These are phyloP conservation scores for Aspergillus fumigatiaffinis DNA, from an alignment of 2,329 filamentous ascomycete genomes.

Conservation along the genomic window DNA sequence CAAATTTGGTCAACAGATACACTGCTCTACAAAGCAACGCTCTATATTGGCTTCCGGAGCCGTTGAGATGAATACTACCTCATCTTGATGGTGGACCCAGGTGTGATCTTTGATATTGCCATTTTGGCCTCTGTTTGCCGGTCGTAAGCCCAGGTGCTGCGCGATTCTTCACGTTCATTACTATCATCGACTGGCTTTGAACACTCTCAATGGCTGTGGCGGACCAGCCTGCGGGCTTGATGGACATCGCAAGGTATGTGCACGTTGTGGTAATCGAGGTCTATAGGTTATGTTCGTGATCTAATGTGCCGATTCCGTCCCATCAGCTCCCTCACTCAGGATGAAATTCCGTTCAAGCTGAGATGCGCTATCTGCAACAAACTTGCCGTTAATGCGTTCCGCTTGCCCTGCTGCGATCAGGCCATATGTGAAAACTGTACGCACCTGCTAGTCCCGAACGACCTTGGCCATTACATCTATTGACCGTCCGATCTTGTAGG, in stretches of 20 bases:
- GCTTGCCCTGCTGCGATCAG: conserved; percentile 91
- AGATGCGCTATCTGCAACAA: conserved; percentile 92
- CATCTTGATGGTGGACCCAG: conserved; percentile 15
- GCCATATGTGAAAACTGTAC: conserved; percentile 87
- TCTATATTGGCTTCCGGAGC: conserved; percentile 59
- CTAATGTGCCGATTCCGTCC: background rate
- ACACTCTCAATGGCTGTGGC: conserved; percentile 33
- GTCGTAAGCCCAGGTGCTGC: conserved; percentile 10
- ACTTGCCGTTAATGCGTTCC: conserved; percentile 84
- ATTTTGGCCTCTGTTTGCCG: conserved; percentile 6
- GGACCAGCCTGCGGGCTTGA: conserved; percentile 38
- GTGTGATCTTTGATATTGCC: conserved; percentile 17
- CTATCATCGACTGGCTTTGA: background rate
- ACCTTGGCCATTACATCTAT: background rate
- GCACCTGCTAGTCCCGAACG: conserved; percentile 26
- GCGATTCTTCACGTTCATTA: conserved; percentile 1
- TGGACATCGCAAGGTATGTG: conserved; percentile 42
- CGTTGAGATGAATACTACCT: conserved; percentile 5
- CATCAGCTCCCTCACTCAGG: conserved; percentile 66
- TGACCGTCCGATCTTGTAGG: conserved; percentile 46
- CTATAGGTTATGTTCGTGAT: background rate
- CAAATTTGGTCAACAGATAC: conserved; percentile 13
- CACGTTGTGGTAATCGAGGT: background rate
- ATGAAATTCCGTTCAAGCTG: conserved; percentile 92
- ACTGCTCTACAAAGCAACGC: conserved; percentile 53